phyloP scores from a whole-genome alignment of 257 asterid genomes.

The Nicotiana attenuata region DNA sequence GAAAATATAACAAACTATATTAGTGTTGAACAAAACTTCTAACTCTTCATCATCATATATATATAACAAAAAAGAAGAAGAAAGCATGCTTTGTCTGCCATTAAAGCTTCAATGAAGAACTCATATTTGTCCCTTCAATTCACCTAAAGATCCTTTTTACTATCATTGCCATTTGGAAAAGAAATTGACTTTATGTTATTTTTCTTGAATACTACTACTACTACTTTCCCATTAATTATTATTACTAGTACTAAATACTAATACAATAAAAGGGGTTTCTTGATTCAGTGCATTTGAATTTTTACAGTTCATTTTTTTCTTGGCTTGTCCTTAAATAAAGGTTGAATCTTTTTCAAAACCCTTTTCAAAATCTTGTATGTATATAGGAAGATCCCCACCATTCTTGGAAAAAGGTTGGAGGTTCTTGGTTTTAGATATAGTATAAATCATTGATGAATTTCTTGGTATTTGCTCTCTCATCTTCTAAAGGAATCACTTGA shows the following conservation, averaged over 20 bases:
- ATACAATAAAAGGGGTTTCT: conserved; percentile 13
- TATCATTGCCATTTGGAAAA: conserved; percentile 38
- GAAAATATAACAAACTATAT: conserved; percentile 12
- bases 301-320: conserved; percentile 9
- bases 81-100: conserved; percentile 96
- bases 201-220: neutral
- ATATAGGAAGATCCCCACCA: conserved; percentile 29
- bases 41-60: neutral
- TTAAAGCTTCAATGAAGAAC: conserved; percentile 56
- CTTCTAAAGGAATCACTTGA: conserved; percentile 54
- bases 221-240: neutral
- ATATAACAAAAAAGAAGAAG: neutral
- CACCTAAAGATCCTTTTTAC: conserved; percentile 11
- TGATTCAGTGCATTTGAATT: conserved; percentile 45
- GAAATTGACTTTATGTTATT: neutral
- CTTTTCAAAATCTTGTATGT: conserved; percentile 26
- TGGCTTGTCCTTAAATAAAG: conserved; percentile 21
- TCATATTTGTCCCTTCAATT: conserved; percentile 30
- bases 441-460: conserved; percentile 19
- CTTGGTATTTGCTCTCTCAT: conserved; percentile 35
- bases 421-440: conserved; percentile 5
- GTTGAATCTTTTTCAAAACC: conserved; percentile 8
- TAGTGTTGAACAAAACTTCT: neutral
- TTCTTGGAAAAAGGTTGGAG: conserved; percentile 23
- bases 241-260: too few relatives aligned